These are phyloP conservation scores for Hyphodiscus sp. DNA, from an alignment of 2,329 filamentous ascomycete genomes.

Conservation along the genomic window DNA sequence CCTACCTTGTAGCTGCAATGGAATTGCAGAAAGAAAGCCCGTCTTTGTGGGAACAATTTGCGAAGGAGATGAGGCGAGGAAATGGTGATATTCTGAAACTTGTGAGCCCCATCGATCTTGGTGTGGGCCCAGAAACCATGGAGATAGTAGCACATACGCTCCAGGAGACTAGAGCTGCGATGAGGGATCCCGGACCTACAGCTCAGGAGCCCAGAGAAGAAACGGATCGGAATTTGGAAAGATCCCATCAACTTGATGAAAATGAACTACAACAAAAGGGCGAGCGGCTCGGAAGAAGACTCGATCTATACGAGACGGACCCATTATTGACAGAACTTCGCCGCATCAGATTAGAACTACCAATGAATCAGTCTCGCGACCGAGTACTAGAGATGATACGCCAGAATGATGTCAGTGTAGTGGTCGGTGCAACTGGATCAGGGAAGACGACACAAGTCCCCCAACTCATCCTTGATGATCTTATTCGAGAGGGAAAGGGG, in stretches of 20 bases:
- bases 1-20: neutral
- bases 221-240: neutral
- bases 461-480: constrained; percentile 86
- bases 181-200: neutral
- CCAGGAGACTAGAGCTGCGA: neutral
- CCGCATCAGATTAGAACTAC: constrained; percentile 39
- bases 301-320: neutral
- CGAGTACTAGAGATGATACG: constrained; percentile 79
- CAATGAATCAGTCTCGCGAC: constrained; percentile 77
- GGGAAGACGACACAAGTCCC: constrained; percentile 96
- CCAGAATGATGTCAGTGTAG: constrained; percentile 79
- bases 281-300: neutral
- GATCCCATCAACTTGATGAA: neutral
- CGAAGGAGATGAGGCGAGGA: neutral
- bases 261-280: neutral
- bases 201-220: neutral
- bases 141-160: neutral
- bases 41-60: neutral
- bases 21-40: neutral
- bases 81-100: neutral
- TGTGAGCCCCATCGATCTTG: neutral
- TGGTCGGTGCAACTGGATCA: constrained; percentile 90
- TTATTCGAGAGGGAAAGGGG: constrained; percentile 69
- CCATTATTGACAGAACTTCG: neutral
- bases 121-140: neutral